Percentiles rank a stretch among this genome's conserved stretches.
These are phyloP conservation scores for Chlorella sp. DNA, from an alignment of 139 green algal species.

Conservation along the genomic window DNA sequence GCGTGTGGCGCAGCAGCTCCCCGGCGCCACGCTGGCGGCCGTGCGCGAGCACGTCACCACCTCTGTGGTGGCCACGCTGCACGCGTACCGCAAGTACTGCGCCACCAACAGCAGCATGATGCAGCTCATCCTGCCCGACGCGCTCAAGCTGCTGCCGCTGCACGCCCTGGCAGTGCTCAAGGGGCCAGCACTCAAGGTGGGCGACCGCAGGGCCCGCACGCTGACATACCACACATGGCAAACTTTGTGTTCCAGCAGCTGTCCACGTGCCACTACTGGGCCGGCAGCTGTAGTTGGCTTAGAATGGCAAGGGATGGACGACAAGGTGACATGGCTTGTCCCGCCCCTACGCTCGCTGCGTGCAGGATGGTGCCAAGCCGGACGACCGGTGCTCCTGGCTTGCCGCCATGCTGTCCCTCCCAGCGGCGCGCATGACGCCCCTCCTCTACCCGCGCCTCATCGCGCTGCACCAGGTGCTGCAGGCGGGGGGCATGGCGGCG, in stretches of 20 bases:
- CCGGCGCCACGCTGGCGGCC: conserved; percentile 30
- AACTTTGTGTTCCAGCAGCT: no score
- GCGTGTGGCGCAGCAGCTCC: conserved; percentile 15
- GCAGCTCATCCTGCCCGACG: conserved; percentile 90
- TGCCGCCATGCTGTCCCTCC: conserved; percentile 45
- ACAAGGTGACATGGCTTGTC: no score
- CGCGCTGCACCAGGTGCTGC: conserved; percentile 25
- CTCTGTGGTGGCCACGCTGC: conserved; percentile 28
- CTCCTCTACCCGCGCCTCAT: conserved; percentile 65
- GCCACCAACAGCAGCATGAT: conserved; percentile 38
- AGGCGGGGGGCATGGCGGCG: background rate
- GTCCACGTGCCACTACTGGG: no score
- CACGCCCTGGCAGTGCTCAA: conserved; percentile 79
- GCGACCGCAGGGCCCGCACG: no score
- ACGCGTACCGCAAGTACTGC: conserved; percentile 73
- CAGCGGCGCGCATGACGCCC: conserved; percentile 36
- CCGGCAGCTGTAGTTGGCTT: no score
- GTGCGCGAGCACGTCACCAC: conserved; percentile 54
- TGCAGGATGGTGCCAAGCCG: conserved; percentile 40
- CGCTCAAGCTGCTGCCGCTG: conserved; percentile 86
- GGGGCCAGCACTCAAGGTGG: conserved; percentile 56
- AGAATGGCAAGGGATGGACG: no score
- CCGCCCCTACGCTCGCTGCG: no score
- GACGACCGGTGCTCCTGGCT: conserved; percentile 40
- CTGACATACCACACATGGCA: no score